A percentile compares a stretch with the other conserved stretches of the same genome.
phyloP scores from a whole-genome alignment of 2,329 filamentous ascomycete genomes.

The Fusarium pseudoanthophilum region DNA sequence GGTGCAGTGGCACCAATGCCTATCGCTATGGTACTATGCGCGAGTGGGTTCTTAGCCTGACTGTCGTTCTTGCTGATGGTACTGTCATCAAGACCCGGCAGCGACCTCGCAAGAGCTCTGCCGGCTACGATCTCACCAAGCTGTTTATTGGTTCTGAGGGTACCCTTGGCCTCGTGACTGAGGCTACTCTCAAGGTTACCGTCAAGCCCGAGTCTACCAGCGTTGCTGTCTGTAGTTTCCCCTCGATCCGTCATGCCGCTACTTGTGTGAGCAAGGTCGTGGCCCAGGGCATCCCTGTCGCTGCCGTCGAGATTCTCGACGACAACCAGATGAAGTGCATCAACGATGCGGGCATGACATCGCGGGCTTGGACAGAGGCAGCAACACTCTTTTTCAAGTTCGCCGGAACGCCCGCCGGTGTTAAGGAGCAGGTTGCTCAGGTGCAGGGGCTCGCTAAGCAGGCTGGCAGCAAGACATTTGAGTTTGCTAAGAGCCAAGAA shows the following conservation, averaged over 20 bases:
- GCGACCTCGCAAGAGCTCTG: constrained; percentile 87
- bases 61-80: constrained; percentile 89
- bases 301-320: constrained; percentile 92
- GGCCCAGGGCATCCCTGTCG: constrained; percentile 81
- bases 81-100: constrained; percentile 91
- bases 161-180: constrained; percentile 89
- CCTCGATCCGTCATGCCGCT: constrained; percentile 74
- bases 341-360: constrained; percentile 73
- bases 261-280: constrained; percentile 85
- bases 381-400: constrained; percentile 91
- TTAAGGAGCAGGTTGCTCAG: constrained; percentile 81
- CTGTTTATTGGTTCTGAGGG: constrained; percentile 93
- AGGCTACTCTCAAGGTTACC: constrained; percentile 88
- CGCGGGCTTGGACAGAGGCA: constrained; percentile 74
- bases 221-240: constrained; percentile 77
- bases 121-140: constrained; percentile 90
- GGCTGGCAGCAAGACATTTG: constrained; percentile 74
- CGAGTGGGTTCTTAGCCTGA: constrained; percentile 89
- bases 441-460: constrained; percentile 72
- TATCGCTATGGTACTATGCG: constrained; percentile 96
- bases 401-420: constrained; percentile 72
- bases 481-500: constrained; percentile 76
- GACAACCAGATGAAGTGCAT: constrained; percentile 86
- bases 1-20: constrained; percentile 82
- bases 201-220: constrained; percentile 81